Evolutionary conservation across 768 basidiomycete genomes (phyloP), one percentile per base, ranked within the genome.

Genomic region (Coprinellus micaceus): DNA sequence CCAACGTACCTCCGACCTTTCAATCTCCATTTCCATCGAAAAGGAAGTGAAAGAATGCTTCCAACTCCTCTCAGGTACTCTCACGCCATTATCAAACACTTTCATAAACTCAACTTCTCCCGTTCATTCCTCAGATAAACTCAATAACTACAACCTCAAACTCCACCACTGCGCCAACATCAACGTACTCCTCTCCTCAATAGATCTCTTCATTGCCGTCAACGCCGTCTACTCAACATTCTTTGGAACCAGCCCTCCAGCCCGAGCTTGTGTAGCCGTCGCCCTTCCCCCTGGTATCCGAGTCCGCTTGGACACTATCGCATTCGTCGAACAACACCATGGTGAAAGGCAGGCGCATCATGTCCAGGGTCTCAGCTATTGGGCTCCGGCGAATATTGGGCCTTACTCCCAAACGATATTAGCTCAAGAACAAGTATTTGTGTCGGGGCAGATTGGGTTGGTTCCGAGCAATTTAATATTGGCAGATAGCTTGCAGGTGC

Each of bases 331-430:
- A 64, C 60, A 55, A 9, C 65, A 55, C 19, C 47, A 65, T 5
- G 49, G 64, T 4, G 78, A 83, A 54, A 75, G 95, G 43, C 82
- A 82, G 54, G 87, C 91, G 0, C 76, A 98, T 44, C 97, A 99
- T 66, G 97, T 99, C 2, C 97, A 98, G 70, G 82, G 94, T 9
- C 66, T 98, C 59, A 98, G 96, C 69, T 98, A 98, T 66, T 99
- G 97, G 97, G 97, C 95, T 25, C 94, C 97, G 12, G 97, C 97
- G 10, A 99, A 98, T 68, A 98, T 99, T 53, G 97, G 97, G 0
- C 97, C 97, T 3, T 99, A 99, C 70, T 97, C 94, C 3, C 97
- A 99, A 71, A 89, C 93, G 1, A 82, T 98, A 60, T 76, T 79
- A 94, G 85, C 81, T 44, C 83, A 81, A 60, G 82, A 88, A 51